Percentiles rank a stretch among this genome's conserved stretches.
These are phyloP conservation scores for Aegilops speltoides DNA, from an alignment of 176 grass and related monocot genomes.

Conservation along the genomic window DNA sequence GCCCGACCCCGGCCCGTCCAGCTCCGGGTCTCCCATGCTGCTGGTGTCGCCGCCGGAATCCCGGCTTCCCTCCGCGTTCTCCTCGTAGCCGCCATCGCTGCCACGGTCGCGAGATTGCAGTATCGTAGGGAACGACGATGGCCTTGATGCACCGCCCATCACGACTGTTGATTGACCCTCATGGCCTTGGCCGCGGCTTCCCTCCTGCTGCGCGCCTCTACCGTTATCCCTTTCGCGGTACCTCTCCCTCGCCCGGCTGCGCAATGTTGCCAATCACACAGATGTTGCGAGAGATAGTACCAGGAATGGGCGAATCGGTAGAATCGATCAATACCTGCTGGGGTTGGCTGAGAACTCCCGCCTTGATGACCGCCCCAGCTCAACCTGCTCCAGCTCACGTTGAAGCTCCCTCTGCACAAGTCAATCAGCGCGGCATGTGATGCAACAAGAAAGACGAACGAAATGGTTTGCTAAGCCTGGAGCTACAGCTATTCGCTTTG, in stretches of 20 bases:
- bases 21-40: constrained; percentile 74
- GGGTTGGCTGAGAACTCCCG: constrained; percentile 68
- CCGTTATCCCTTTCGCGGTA: constrained; percentile 75
- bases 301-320: background rate
- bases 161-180: constrained; percentile 45
- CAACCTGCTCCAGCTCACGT: constrained; percentile 85
- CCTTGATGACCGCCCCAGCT: constrained; percentile 74
- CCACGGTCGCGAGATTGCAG: constrained; percentile 72
- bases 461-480: background rate
- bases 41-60: constrained; percentile 74
- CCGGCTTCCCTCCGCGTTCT: constrained; percentile 63
- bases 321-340: constrained; percentile 38
- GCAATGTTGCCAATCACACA: background rate
- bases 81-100: constrained; percentile 50
- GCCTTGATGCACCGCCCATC: constrained; percentile 47
- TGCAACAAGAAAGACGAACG: background rate
- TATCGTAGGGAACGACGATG: constrained; percentile 68
- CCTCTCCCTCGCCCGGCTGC: constrained; percentile 71
- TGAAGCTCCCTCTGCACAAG: constrained; percentile 81
- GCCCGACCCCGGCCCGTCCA: constrained; percentile 44
- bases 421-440: background rate
- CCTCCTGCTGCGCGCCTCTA: constrained; percentile 69
- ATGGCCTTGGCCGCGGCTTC: constrained; percentile 53
- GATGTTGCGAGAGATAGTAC: background rate
- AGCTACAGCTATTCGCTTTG: background rate